Base-by-base conservation (phyloP, 768 basidiomycete species). In the Clavaria fumosa region DNA sequence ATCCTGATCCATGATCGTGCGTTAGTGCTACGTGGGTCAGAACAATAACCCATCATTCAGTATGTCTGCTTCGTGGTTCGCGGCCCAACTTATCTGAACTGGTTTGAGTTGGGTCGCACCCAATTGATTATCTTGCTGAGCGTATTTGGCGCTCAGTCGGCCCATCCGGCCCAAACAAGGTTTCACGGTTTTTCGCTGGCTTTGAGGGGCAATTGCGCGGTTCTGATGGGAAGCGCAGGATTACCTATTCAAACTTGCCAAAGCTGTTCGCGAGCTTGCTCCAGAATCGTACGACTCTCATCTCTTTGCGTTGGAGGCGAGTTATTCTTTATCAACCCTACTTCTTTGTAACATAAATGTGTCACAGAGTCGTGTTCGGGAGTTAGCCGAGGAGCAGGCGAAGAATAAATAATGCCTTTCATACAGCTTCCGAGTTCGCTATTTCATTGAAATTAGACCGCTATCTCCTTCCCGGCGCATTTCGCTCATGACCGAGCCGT, bases 121-220 rank as follows among this genome's bases (percentile, higher is more conserved):
- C 80, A 0, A 58, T 89, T n/a, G 70, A 75, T 26, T 39, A 47
- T 2, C 70, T 91, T 3, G 75, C 86, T 0, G 49, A 67, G 22
- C 62, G 62, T 3, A 93, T 97, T 35, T 79, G 75, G 69, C 54
- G 57, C 18, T 76, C 81, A 0, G 66, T 73, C 0, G 91, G 91
- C 1, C 89, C 90, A 0, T 95, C 90, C 0, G 91, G 91, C 1
- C 70, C 62, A 2, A 97, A 97, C 62, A 91, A 89, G 64, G 89
- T 82, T 28, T 1, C 34, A 40, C 18, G n/a, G 12, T n/a, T 28
- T 28, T 17, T 38, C n/a, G 4, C 15, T 22, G 11, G n/a, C n/a
- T 10, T 14, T 20, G 21, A 7, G 4, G 33, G 23, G 7, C 11
- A 9, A 20, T 7, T 21, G 34, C 26, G 9, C 17, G 9, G 15